These are phyloP conservation scores for Mycena pura DNA, from an alignment of 768 basidiomycete species.

Conservation along the genomic window DNA sequence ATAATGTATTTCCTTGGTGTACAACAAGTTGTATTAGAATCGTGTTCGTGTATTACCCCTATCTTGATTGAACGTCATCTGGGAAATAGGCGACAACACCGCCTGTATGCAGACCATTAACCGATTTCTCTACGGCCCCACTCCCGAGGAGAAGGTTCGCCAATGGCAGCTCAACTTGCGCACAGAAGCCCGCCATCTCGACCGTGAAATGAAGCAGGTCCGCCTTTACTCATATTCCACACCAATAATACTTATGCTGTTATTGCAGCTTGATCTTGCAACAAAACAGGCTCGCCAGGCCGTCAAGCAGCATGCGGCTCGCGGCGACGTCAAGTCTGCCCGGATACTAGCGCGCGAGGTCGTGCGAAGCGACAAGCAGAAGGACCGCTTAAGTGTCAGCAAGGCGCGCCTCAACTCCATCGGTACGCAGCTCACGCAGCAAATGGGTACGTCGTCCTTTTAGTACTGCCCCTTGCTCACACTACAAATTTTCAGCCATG, in stretches of 20 bases:
- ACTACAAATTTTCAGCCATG: conserved; percentile 68
- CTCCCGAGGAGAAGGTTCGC: conserved; percentile 91
- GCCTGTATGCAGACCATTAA: conserved; percentile 82
- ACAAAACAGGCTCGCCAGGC: conserved; percentile 80
- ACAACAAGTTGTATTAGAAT: conserved; percentile 5
- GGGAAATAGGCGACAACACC: background rate
- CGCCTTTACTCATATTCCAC: conserved; percentile 26
- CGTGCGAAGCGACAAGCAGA: conserved; percentile 94
- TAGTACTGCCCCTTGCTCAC: conserved; percentile 6
- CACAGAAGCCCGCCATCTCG: conserved; percentile 79
- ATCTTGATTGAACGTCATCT: conserved; percentile 9
- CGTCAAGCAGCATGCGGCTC: conserved; percentile 88
- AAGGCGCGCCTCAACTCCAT: conserved; percentile 95
- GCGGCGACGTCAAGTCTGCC: conserved; percentile 92
- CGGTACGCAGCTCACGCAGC: conserved; percentile 86
- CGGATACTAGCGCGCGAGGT: conserved; percentile 92
- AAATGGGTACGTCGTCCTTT: conserved; percentile 71
- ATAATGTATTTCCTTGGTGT: too few relatives aligned
- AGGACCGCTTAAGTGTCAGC: conserved; percentile 87
- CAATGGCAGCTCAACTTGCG: conserved; percentile 92
- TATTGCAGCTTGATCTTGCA: conserved; percentile 75
- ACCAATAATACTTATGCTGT: conserved; percentile 15
- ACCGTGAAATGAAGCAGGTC: conserved; percentile 97
- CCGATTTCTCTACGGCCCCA: conserved; percentile 94
- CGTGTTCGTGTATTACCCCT: conserved; percentile 10